Base-by-base conservation (phyloP, 345 rosid species). In the Ailanthus altissimus region DNA sequence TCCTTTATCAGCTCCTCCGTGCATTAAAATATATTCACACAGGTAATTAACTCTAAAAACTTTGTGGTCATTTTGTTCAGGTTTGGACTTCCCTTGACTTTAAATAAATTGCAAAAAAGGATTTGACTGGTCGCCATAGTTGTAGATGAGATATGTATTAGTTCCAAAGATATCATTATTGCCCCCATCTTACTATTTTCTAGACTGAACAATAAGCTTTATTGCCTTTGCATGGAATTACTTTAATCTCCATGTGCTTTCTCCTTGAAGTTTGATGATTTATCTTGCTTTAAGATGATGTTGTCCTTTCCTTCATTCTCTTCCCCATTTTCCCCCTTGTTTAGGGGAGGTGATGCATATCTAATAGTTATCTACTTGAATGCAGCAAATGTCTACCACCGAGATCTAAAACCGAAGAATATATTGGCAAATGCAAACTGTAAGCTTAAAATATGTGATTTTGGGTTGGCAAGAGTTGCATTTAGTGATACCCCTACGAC, bases 401-500 rank as follows among this genome's bases (percentile, higher is more conserved):
- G 99, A 80, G 99, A 94, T 78, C 83, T 94, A 78, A 95, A 95
- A 76, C 98, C 99, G 20, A 95, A 95, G 88, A 95, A 95, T 77
- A 95, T 95, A 78, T 80, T 95, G 87, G 99, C 99, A 61, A 95
- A 95, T 90, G 99, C 99, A 67, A 92, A 95, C 74, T 95, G 98
- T 84, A 95, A 95, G 77, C 94, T 95, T 67, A 95, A 95, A 86
- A 89, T 95, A 18, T 95, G 99, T 74, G 99, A 95, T 84, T 95
- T 95, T 81, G 98, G 99, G 54, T 82, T 95, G 77, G 99, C 99
- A 60, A 89, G 99, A 78, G 99, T 91, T 85, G 94, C 99, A 23
- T 95, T 95, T 83, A 93, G 74, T 84, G 99, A 95, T 80, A 90
- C 94, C 2, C 97, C 98, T 15, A 81, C 96, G 6, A 90, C 98